phyloP scores from a whole-genome alignment of 2,329 filamentous ascomycete genomes.

The Clonostachys sp. region DNA sequence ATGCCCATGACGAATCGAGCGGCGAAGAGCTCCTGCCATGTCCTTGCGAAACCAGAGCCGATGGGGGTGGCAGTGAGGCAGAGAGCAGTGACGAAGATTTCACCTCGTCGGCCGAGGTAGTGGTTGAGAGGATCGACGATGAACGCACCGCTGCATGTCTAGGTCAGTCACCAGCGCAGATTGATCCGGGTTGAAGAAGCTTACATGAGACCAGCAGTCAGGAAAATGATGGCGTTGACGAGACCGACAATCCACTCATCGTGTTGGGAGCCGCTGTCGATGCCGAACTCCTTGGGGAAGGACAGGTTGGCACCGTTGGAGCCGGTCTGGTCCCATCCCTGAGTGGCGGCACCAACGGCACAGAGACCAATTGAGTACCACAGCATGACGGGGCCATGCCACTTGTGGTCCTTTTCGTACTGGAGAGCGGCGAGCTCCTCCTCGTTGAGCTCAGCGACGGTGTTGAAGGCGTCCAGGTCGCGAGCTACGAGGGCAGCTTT shows the following conservation, averaged over 20 bases:
- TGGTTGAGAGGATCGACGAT: conserved; percentile 59
- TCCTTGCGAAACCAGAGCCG: conserved; percentile 57
- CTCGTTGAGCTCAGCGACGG: conserved; percentile 49
- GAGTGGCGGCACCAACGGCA: conserved; percentile 63
- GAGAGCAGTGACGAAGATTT: conserved; percentile 69
- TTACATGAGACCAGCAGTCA: conserved; percentile 31
- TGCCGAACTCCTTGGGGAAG: conserved; percentile 43
- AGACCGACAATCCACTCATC: conserved; percentile 54
- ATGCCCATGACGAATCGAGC: conserved; percentile 66
- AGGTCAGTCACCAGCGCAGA: conserved; percentile 8
- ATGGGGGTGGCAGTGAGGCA: conserved; percentile 63
- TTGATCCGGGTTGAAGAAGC: conserved; percentile 13
- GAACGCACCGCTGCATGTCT: conserved; percentile 35
- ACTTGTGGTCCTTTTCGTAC: conserved; percentile 60
- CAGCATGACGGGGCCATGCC: conserved; percentile 56
- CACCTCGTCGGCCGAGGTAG: conserved; percentile 35
- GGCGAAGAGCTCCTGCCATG: conserved; percentile 63
- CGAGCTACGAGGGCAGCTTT: conserved; percentile 52
- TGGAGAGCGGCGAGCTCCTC: conserved; percentile 53
- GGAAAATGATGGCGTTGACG: conserved; percentile 53
- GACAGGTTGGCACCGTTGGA: conserved; percentile 58
- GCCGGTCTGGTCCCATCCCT: conserved; percentile 64
- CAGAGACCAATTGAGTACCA: conserved; percentile 64
- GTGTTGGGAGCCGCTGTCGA: conserved; percentile 17
- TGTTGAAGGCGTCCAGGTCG: conserved; percentile 52